Base-by-base conservation (phyloP, 139 green algal genomes). In the Dunaliella primolecta region DNA sequence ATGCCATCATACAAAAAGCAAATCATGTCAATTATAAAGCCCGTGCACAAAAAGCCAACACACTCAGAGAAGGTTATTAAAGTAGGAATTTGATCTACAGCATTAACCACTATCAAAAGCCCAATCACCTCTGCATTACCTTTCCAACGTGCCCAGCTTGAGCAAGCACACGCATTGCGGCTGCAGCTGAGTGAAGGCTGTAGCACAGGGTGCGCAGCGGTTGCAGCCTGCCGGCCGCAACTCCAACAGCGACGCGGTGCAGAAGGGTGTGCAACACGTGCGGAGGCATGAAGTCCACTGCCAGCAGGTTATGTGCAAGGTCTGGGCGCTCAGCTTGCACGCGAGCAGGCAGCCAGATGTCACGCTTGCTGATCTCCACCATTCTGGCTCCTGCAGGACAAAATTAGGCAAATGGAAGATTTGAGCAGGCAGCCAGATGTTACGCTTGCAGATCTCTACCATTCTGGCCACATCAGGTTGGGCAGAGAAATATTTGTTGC, bases 291-390 rank as follows among this genome's bases (percentile, higher is more conserved):
- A 98, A 97, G 89, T 98, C 95, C 2, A 98, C 89, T 0, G 95
- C 95, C 32, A 98, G 83, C 37, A 97, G 87, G 7, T 87, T 85
- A 86, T 95, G 96, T 2, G 1, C 20, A 80, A 95, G 88, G 79
- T 98, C 95, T 24, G 94, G 94, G 0, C 95, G 93, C 84, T 98
- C 93, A 85, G 92, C 88, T 55, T 86, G 83, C 21, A 94, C 85
- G 56, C 89, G 86, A 2, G 81, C 80, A 1, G 87, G 83, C 55
- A 85, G 90, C 94, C 94, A 98, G 78, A 98, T 96, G 91, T 97
- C 95, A 36, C 95, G 88, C 92, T 98, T 98, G 85, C 90, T 93
- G 84, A 98, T 97, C 87, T 98, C 95, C 46, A 96, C 91, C 81
- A 97, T 89, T 0, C 84, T 36, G 0, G 92, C 95, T 64, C 92